Evolutionary conservation across 2,329 filamentous ascomycete species (phyloP).

Genomic region (Talaromyces sp.): DNA sequence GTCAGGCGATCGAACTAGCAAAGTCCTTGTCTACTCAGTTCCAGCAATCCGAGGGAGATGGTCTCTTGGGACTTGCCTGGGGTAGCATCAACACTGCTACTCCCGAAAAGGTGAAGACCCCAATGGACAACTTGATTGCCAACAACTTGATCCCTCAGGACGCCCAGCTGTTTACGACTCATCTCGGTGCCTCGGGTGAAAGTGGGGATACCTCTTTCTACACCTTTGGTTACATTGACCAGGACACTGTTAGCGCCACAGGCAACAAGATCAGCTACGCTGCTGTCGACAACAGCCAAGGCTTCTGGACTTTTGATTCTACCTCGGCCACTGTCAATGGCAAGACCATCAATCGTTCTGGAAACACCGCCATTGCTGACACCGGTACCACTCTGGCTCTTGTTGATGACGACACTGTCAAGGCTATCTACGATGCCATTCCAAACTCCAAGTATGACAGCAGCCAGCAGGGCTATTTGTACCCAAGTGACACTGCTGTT

Average conservation of each 20-base stretch:
- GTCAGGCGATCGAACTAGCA: conserved; percentile 61
- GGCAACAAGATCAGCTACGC: conserved; percentile 55
- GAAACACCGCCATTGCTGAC: conserved; percentile 64
- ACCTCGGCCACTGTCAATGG: conserved; percentile 54
- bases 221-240: conserved; percentile 67
- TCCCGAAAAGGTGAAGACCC: conserved; percentile 52
- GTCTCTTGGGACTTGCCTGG: conserved; percentile 62
- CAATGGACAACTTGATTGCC: conserved; percentile 63
- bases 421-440: conserved; percentile 60
- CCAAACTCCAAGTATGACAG: conserved; percentile 54
- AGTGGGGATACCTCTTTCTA: conserved; percentile 53
- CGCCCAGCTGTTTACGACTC: conserved; percentile 58
- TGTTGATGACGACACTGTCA: conserved; percentile 55
- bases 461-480: conserved; percentile 57
- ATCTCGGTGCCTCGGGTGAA: conserved; percentile 49
- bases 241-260: conserved; percentile 51
- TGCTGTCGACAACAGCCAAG: conserved; percentile 56
- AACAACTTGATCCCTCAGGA: conserved; percentile 49
- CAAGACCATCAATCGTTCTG: conserved; percentile 42
- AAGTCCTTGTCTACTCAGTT: conserved; percentile 55
- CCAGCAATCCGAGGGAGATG: conserved; percentile 51
- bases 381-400: conserved; percentile 66
- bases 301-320: conserved; percentile 64
- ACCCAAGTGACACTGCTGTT: conserved; percentile 48
- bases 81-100: conserved; percentile 58